These are phyloP conservation scores for Lantana camara DNA, from an alignment of 257 asterid species.

Conservation along the genomic window DNA sequence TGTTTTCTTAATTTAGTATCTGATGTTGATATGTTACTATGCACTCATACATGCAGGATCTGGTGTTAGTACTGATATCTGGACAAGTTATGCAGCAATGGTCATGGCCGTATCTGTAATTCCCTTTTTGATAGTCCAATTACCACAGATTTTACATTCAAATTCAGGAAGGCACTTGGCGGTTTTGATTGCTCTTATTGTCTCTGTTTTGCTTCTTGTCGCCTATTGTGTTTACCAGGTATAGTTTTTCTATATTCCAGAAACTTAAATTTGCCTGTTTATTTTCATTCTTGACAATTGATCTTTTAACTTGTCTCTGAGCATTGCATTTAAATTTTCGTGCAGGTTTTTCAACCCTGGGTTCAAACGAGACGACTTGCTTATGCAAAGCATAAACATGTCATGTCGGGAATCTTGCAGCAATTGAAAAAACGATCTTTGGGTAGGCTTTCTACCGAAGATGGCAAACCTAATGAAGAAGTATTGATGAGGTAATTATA, in stretches of 20 bases:
- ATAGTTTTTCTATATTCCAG: conserved; percentile 5
- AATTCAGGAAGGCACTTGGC: conserved; percentile 66
- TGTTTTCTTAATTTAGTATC: not conserved
- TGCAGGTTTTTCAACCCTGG: conserved; percentile 85
- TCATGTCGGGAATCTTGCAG: conserved; percentile 76
- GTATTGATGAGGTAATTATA: conserved; percentile 56
- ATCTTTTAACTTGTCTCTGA: no score
- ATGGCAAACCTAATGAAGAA: conserved; percentile 60
- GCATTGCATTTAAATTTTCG: no score
- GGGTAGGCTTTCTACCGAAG: conserved; percentile 65
- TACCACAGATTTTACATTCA: conserved; percentile 64
- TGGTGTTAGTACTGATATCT: conserved; percentile 76
- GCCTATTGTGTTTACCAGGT: conserved; percentile 93
- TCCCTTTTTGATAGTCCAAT: conserved; percentile 78
- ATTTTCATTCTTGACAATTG: not conserved
- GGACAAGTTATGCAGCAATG: conserved; percentile 85
- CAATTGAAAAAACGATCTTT: conserved; percentile 63
- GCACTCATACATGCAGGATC: conserved; percentile 63
- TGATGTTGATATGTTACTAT: conserved; percentile 12
- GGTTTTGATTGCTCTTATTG: conserved; percentile 68
- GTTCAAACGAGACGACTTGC: conserved; percentile 77
- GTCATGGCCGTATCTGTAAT: conserved; percentile 86
- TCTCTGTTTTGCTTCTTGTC: conserved; percentile 58
- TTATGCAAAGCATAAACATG: conserved; percentile 75
- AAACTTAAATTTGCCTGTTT: not conserved